Percentiles rank a stretch among this genome's conserved stretches.
Conservation (phyloP, 768 basidiomycete species). For the Cystobasidium tubakii region DNA sequence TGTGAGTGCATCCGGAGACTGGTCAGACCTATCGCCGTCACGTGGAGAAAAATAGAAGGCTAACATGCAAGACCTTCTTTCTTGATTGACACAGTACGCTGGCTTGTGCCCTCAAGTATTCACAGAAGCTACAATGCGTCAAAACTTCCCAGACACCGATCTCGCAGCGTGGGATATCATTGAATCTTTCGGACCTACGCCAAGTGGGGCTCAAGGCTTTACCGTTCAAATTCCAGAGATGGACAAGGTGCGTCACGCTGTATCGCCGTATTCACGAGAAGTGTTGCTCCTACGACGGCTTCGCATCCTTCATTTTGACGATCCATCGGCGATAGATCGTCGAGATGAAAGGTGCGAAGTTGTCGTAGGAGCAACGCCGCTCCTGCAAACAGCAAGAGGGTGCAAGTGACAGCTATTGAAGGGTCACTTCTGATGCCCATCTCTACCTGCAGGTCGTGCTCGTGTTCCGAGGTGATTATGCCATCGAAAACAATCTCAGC, state of each 20-base stretch:
- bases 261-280: neutral
- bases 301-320: too few relatives aligned
- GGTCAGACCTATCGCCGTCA: too few relatives aligned
- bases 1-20: slow-evolving; percentile 9
- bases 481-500: slow-evolving; percentile 25
- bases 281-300: too few relatives aligned
- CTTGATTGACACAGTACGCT: slow-evolving; percentile 6
- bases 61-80: neutral
- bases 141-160: slow-evolving; percentile 34
- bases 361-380: too few relatives aligned
- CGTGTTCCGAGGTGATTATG: slow-evolving; percentile 33
- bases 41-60: too few relatives aligned
- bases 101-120: slow-evolving; percentile 29
- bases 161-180: slow-evolving; percentile 30
- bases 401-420: too few relatives aligned
- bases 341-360: too few relatives aligned
- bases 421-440: too few relatives aligned
- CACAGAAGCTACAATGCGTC: slow-evolving; percentile 8
- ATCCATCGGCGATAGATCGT: too few relatives aligned
- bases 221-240: slow-evolving; percentile 35
- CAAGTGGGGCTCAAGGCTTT: slow-evolving; percentile 31
- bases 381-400: too few relatives aligned
- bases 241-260: slow-evolving; percentile 14
- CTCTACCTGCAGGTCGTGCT: slow-evolving; percentile 19
- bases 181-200: slow-evolving; percentile 14